Evolutionary conservation across 1,284 basidiomycete species (phyloP).

Genomic region (Caloboletus firmus): DNA sequence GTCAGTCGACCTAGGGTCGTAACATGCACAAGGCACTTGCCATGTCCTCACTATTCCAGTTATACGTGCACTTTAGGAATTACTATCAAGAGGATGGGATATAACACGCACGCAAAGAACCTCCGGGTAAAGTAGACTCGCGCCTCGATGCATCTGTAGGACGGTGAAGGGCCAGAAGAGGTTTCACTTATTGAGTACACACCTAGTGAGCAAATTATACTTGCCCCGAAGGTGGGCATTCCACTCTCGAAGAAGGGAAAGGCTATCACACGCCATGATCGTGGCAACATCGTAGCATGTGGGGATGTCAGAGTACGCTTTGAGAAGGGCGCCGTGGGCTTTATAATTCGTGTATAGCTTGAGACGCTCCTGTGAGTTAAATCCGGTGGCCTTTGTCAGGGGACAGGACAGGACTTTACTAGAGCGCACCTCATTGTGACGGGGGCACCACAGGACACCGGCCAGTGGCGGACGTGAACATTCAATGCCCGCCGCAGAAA

Average conservation of each 20-base stretch:
- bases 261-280: conserved; percentile 29
- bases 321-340: conserved; percentile 30
- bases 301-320: conserved; percentile 26
- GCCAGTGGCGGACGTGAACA: conserved; percentile 21
- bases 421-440: conserved; percentile 32
- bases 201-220: conserved; percentile 35
- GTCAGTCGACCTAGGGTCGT: not conserved
- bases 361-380: conserved; percentile 33
- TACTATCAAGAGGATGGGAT: not conserved
- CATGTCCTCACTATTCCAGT: conserved; percentile 26
- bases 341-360: conserved; percentile 40
- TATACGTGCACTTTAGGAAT: not conserved
- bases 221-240: conserved; percentile 32
- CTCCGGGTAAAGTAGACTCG: conserved; percentile 38
- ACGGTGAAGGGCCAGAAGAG: not conserved
- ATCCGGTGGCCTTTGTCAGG: not conserved
- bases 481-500: conserved; percentile 13
- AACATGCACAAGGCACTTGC: not conserved
- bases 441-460: conserved; percentile 26
- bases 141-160: conserved; percentile 36
- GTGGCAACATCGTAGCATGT: conserved; percentile 23
- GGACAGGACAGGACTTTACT: not conserved
- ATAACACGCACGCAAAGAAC: conserved; percentile 38
- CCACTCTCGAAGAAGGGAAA: conserved; percentile 32
- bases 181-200: not conserved